Evolutionary conservation across 73 alveolate species (phyloP).

Genomic region (Paramecium biaurelia): DNA sequence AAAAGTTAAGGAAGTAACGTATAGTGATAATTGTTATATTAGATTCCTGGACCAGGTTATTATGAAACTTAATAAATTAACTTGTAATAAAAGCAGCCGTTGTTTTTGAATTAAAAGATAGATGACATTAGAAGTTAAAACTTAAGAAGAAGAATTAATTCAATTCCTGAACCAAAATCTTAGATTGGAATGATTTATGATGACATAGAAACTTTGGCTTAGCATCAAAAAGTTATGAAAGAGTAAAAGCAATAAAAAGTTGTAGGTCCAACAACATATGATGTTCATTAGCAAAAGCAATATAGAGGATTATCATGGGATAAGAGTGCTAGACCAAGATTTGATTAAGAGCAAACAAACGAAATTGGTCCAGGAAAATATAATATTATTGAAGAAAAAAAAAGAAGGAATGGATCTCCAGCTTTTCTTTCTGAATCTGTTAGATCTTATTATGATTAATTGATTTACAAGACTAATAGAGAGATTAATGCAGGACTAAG

Average conservation of each 20-base stretch:
- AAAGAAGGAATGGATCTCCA: background rate
- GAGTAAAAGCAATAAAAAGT: background rate
- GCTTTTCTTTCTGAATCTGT: slow-evolving; percentile 18
- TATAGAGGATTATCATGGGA: slow-evolving; percentile 5
- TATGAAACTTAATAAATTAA: background rate
- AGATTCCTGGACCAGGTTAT: slow-evolving; percentile 45
- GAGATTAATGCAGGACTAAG: slow-evolving; percentile 23
- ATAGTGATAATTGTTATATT: background rate
- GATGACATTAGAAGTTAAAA: background rate
- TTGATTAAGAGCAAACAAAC: background rate
- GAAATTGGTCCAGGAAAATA: slow-evolving; percentile 34
- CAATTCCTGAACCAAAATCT: background rate
- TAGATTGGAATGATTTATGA: background rate
- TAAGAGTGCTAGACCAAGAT: background rate
- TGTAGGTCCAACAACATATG: slow-evolving; percentile 39
- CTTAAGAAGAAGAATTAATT: background rate
- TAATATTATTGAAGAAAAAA: background rate
- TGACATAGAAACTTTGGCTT: slow-evolving; percentile 29
- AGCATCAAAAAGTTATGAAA: slow-evolving; percentile 6
- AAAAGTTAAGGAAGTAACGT: background rate
- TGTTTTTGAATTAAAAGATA: background rate
- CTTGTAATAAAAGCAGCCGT: background rate
- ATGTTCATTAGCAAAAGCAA: background rate
- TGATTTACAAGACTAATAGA: slow-evolving; percentile 9
- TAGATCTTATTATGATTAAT: slow-evolving; percentile 15